Evolutionary conservation across 2,329 filamentous ascomycete genomes (phyloP).

Genomic region (Alternaria triticimaculans): DNA sequence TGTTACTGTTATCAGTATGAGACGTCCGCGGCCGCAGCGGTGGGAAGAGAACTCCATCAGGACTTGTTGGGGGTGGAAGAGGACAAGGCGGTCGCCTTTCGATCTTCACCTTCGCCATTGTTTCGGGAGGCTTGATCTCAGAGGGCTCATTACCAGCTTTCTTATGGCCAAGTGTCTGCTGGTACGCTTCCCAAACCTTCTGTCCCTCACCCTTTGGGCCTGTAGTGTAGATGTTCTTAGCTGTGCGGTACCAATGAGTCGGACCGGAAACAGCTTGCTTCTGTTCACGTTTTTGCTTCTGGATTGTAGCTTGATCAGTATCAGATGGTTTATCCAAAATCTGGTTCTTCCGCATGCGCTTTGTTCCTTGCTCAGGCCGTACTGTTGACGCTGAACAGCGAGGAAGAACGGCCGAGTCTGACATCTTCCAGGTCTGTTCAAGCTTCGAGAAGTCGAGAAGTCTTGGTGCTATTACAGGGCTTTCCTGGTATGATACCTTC

Average conservation of each 20-base stretch:
- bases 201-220: slow-evolving; percentile 39
- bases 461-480: not conserved
- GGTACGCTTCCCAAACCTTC: slow-evolving; percentile 27
- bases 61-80: not conserved
- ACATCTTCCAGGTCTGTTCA: not conserved
- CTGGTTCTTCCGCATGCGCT: not conserved
- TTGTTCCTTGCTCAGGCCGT: not conserved
- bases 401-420: not conserved
- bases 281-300: not conserved
- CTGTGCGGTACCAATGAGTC: slow-evolving; percentile 6
- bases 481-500: not conserved
- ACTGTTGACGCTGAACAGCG: not conserved
- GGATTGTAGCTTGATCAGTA: not conserved
- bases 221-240: slow-evolving; percentile 27
- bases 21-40: not conserved
- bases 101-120: not conserved
- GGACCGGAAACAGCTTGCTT: not conserved
- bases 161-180: slow-evolving; percentile 14
- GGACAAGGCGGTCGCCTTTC: not conserved
- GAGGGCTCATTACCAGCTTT: not conserved
- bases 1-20: not conserved
- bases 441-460: not conserved
- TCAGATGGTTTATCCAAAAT: not conserved
- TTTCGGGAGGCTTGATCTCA: not conserved
- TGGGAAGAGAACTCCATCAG: slow-evolving; percentile 2